A percentile compares a stretch with the other conserved stretches of the same genome.
Evolutionary conservation across 148 eudicot genomes (phyloP).

Genomic region (Rhododendron ferrugineum): DNA sequence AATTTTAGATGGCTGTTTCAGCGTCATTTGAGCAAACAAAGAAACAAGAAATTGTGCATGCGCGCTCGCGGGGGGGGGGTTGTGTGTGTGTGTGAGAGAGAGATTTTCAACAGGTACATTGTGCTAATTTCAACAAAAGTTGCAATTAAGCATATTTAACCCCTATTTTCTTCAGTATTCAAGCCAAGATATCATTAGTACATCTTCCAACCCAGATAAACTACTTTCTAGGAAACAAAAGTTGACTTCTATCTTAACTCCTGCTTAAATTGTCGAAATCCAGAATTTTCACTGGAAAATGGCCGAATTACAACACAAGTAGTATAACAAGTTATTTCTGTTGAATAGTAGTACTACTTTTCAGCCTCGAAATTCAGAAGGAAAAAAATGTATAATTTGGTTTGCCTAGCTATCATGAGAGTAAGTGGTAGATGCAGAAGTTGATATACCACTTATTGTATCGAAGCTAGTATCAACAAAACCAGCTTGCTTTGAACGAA

Average conservation of each 20-base stretch:
- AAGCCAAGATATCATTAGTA: neutral
- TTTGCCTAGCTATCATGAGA: neutral
- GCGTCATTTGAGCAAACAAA: neutral
- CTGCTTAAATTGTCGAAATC: neutral
- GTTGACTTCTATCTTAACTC: neutral
- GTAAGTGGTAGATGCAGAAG: neutral
- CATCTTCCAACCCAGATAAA: neutral
- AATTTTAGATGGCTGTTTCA: neutral
- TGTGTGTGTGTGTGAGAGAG: neutral
- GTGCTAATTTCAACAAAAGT: neutral
- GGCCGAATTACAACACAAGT: neutral
- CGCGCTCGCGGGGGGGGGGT: neutral
- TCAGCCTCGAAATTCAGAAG: neutral
- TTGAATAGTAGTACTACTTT: neutral
- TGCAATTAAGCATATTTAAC: neutral
- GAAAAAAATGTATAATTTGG: neutral
- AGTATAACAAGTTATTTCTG: neutral
- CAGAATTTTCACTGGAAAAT: neutral
- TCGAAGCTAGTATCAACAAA: conserved; percentile 91
- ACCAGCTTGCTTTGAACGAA: conserved; percentile 83
- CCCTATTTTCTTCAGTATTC: neutral
- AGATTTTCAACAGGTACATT: neutral
- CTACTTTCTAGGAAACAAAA: neutral
- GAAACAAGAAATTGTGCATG: neutral
- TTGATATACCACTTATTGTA: conserved; percentile 78